A percentile compares a stretch with the other conserved stretches of the same genome.
These are phyloP conservation scores for Chrysanthemum makinoi DNA, from an alignment of 129 eudicot genomes.

Conservation along the genomic window DNA sequence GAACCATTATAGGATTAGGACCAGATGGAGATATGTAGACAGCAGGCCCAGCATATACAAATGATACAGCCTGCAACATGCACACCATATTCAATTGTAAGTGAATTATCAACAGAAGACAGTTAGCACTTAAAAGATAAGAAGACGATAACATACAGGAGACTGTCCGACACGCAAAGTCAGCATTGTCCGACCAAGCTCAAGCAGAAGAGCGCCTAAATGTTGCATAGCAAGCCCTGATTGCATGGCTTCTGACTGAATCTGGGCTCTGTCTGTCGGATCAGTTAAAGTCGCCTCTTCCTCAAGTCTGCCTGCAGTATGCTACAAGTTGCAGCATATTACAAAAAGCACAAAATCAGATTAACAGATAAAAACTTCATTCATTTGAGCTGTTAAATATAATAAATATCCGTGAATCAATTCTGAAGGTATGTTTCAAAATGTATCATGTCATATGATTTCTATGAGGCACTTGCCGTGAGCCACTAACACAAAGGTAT, in stretches of 20 bases:
- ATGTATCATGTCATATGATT: background rate
- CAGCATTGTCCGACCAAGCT: slow-evolving; percentile 91
- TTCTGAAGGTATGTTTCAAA: no score
- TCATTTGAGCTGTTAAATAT: background rate
- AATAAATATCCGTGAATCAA: background rate
- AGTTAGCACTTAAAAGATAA: background rate
- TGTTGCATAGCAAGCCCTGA: slow-evolving; percentile 92
- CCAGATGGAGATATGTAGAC: slow-evolving; percentile 88
- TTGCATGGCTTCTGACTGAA: slow-evolving; percentile 73
- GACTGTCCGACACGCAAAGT: slow-evolving; percentile 83
- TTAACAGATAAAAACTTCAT: background rate
- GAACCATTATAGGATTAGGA: slow-evolving; percentile 97
- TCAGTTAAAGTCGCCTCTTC: slow-evolving; percentile 68
- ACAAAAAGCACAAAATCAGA: slow-evolving; percentile 35
- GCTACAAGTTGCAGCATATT: slow-evolving; percentile 64
- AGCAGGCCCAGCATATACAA: slow-evolving; percentile 88
- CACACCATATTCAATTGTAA: slow-evolving; percentile 20
- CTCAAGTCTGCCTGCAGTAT: slow-evolving; percentile 69
- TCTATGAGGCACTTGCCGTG: background rate
- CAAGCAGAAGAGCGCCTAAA: slow-evolving; percentile 88
- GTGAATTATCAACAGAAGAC: background rate
- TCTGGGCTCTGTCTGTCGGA: slow-evolving; percentile 58
- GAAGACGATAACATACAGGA: slow-evolving; percentile 46
- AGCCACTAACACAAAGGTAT: background rate
- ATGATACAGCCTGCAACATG: slow-evolving; percentile 72